Conservation (phyloP, 202 grass and related monocot species). For the Setaria viridis region DNA sequence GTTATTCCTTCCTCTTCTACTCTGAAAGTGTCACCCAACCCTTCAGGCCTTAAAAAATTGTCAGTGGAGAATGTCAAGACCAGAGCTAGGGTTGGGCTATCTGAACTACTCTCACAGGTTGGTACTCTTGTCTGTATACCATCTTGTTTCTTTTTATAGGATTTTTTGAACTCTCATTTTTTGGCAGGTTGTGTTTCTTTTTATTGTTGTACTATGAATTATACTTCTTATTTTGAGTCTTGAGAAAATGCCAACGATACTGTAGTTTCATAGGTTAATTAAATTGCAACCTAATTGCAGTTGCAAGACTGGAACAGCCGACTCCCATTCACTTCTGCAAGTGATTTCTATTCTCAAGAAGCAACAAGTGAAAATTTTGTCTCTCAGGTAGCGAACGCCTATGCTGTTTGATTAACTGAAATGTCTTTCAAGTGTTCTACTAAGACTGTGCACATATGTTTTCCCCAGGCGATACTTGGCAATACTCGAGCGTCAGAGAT, state of each 20-base stretch:
- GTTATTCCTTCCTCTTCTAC: conserved; percentile 67
- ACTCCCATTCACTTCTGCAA: conserved; percentile 78
- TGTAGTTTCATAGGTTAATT: conserved; percentile 32
- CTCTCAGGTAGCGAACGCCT: conserved; percentile 69
- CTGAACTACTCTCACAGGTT: conserved; percentile 89
- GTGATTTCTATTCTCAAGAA: conserved; percentile 96
- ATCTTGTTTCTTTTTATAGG: conserved; percentile 26
- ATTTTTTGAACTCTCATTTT: conserved; percentile 30
- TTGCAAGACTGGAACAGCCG: conserved; percentile 98
- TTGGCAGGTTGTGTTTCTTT: conserved; percentile 8
- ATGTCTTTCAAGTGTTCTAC: conserved; percentile 27
- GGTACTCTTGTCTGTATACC: conserved; percentile 21
- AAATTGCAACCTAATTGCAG: conserved; percentile 58
- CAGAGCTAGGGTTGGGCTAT: conserved; percentile 73
- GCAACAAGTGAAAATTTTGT: conserved; percentile 97
- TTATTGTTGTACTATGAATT: not conserved
- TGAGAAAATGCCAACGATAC: conserved; percentile 8
- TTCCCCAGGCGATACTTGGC: conserved; percentile 72
- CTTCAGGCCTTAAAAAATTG: conserved; percentile 82
- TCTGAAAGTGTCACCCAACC: conserved; percentile 56
- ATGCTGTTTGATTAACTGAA: conserved; percentile 47
- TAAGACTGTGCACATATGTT: conserved; percentile 35
- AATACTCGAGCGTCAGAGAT: conserved; percentile 93
- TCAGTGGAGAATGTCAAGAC: conserved; percentile 87
- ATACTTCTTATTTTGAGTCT: conserved; percentile 22